phyloP scores from a whole-genome alignment of 2,329 filamentous ascomycete genomes.

The Lithohypha guttulata region DNA sequence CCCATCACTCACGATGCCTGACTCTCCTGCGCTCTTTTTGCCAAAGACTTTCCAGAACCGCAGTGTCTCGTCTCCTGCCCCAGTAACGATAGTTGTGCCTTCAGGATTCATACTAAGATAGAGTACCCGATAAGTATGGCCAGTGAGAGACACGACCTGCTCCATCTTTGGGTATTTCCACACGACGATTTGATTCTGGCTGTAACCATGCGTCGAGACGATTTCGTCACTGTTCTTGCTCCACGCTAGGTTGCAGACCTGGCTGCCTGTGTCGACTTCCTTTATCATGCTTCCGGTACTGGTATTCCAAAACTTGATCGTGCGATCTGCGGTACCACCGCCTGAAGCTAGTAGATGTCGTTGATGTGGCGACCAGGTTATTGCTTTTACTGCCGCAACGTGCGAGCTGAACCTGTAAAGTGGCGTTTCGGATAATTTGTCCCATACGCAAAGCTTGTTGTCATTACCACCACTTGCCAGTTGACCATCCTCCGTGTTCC shows the following conservation, averaged over 20 bases:
- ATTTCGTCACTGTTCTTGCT: constrained; percentile 96
- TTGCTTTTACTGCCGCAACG: constrained; percentile 91
- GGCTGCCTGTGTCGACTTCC: constrained; percentile 90
- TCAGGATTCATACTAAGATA: constrained; percentile 97
- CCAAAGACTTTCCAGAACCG: constrained; percentile 97
- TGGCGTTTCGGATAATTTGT: constrained; percentile 84
- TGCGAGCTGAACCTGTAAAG: constrained; percentile 92
- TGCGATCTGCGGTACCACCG: constrained; percentile 86
- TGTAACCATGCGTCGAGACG: constrained; percentile 92
- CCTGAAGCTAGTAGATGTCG: constrained; percentile 88
- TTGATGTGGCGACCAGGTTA: constrained; percentile 95
- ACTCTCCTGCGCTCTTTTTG: constrained; percentile 50
- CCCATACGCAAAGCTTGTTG: constrained; percentile 98
- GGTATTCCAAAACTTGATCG: constrained; percentile 98
- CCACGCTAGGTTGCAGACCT: constrained; percentile 98
- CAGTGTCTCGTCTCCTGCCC: constrained; percentile 89
- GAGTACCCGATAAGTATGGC: constrained; percentile 90
- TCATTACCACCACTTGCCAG: constrained; percentile 94
- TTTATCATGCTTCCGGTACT: constrained; percentile 68
- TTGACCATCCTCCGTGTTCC: constrained; percentile 94
- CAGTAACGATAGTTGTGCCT: constrained; percentile 85
- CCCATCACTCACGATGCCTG: constrained; percentile 19
- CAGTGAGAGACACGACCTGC: constrained; percentile 87
- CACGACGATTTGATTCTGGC: constrained; percentile 95
- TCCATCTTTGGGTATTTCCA: constrained; percentile 99